Base-by-base conservation (phyloP, 345 rosid genomes). In the Cochlearia excelsa region DNA sequence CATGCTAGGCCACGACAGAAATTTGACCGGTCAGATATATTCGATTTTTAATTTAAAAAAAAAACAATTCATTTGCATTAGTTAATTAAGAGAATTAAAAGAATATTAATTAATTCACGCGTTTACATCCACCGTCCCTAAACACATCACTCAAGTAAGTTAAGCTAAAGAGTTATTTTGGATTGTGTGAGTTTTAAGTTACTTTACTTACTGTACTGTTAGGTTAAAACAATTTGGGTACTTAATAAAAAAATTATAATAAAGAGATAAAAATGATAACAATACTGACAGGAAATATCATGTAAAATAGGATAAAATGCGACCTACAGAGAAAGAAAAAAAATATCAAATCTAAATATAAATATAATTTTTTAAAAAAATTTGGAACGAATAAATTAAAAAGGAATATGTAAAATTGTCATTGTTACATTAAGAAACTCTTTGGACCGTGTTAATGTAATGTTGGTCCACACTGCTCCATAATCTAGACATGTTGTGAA, bases 91-190 rank as follows among this genome's bases (percentile, higher is more conserved):
- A 46, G 46, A 38, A 60, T 47, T 48, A 29, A 26, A 63, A 31
- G 31, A 61, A 54, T 42, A 31, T 23, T 47, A 69, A 62, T 62
- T 26, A 63, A 63, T 70, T 63, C 49, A 70, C 74, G 74, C 74
- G 74, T 62, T 70, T 70, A 30, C 54, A 54, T 61, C 65, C 65
- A 70, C 74, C 74, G 74, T 35, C 74, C 68, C 58, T 63, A 29
- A 51, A 34, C 23, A 54, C 54, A 37, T 59, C 63, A 63, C 69
- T 70, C 69, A 43, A 50, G 27, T 46, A 43, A 61, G 57, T 65
- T 57, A 59, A 26, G 29, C 62, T 53, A 8, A 16, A 26, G 40
- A 46, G 51, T 42, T 43, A n/a, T 40, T 38, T 68, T 27, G 28
- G 11, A 33, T 54, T 47, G 4, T 34, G 68, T 69, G 7, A 41